Percentiles rank a stretch among this genome's conserved stretches.
Evolutionary conservation across 2,329 filamentous ascomycete species (phyloP).

Genomic region (Cadophora sp.): DNA sequence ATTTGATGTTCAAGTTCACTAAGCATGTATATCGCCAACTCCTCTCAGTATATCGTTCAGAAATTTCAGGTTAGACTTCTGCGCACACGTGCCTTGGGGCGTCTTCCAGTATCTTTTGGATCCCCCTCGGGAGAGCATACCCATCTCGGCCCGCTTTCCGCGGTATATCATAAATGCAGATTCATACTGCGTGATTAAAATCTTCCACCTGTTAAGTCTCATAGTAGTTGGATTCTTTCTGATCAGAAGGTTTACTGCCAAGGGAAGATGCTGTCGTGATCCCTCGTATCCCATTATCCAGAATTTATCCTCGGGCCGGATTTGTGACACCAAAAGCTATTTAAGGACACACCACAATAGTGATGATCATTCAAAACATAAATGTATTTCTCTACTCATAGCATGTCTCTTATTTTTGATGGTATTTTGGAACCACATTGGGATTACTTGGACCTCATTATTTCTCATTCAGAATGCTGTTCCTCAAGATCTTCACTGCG

Average conservation of each 20-base stretch:
- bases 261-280: background rate
- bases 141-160: too few species aligned
- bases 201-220: background rate
- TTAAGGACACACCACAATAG: background rate
- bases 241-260: background rate
- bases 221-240: background rate
- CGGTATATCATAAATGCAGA: too few species aligned
- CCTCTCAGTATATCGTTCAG: too few species aligned
- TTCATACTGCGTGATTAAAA: too few species aligned
- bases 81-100: too few species aligned
- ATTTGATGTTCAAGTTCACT: too few species aligned
- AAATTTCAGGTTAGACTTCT: too few species aligned
- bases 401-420: background rate
- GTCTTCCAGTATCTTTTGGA: too few species aligned
- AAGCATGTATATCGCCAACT: too few species aligned
- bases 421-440: background rate
- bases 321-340: background rate
- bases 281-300: constrained; percentile 6
- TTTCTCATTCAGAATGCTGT: background rate
- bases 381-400: too few species aligned
- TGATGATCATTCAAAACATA: too few species aligned
- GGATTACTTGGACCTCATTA: background rate
- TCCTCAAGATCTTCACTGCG: background rate
- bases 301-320: constrained; percentile 13
- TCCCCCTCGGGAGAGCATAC: too few species aligned